Evolutionary conservation across 164 flowering plant species (phyloP).

Genomic region (Aristolochia fimbriata): DNA sequence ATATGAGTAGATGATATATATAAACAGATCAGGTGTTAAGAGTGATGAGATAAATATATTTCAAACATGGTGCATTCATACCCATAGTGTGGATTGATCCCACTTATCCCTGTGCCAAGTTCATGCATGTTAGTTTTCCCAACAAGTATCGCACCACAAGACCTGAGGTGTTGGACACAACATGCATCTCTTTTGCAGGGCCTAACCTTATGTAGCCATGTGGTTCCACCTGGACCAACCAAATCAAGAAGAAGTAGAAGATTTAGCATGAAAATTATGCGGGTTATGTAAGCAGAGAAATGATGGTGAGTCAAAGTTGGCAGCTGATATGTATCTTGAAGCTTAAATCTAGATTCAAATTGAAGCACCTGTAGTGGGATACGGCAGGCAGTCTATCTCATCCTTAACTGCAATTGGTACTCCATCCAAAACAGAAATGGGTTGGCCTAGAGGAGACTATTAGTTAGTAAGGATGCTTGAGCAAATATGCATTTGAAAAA

Average conservation of each 20-base stretch:
- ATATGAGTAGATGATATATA: not conserved
- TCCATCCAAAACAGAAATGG: constrained; percentile 80
- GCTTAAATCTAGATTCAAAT: not conserved
- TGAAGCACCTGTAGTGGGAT: constrained; percentile 81
- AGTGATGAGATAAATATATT: no score
- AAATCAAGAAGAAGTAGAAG: constrained; percentile 1
- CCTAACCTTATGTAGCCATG: constrained; percentile 76
- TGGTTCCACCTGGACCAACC: constrained; percentile 64
- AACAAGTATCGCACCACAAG: constrained; percentile 77
- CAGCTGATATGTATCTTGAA: not conserved
- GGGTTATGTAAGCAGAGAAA: no score
- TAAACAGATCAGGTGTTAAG: not conserved
- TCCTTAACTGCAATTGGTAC: constrained; percentile 83
- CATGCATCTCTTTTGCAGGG: constrained; percentile 62
- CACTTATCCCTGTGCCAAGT: constrained; percentile 89
- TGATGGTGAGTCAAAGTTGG: not conserved
- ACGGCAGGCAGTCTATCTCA: constrained; percentile 88
- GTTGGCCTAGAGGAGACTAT: constrained; percentile 35
- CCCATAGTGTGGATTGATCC: constrained; percentile 98
- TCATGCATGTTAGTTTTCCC: constrained; percentile 99
- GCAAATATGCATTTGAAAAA: no score
- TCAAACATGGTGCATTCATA: constrained; percentile 12
- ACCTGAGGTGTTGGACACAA: constrained; percentile 59
- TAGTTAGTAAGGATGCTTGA: no score
- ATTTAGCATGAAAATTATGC: not conserved